phyloP scores from a whole-genome alignment of 345 rosid species.

The Eucalyptus sideroxylon region DNA sequence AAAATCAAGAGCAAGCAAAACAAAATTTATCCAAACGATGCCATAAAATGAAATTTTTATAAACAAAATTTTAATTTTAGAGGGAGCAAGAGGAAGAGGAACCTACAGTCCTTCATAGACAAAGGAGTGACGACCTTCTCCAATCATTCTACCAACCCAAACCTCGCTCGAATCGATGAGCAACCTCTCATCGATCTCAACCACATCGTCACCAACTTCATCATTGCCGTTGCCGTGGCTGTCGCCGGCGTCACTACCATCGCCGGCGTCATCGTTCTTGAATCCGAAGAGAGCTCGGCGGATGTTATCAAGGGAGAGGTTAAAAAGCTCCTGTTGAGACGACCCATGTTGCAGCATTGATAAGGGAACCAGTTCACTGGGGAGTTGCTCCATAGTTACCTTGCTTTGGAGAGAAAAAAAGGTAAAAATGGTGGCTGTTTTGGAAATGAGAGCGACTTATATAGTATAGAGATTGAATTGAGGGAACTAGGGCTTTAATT shows the following conservation, averaged over 20 bases:
- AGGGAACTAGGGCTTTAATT: not conserved
- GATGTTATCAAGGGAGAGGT: not conserved
- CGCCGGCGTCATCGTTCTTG: not conserved
- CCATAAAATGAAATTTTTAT: not conserved
- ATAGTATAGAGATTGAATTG: not conserved
- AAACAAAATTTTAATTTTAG: not conserved
- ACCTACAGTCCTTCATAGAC: conserved; percentile 48
- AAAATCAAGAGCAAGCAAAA: no score
- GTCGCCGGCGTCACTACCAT: not conserved
- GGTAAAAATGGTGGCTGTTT: not conserved
- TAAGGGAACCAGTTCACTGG: not conserved
- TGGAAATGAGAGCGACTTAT: not conserved
- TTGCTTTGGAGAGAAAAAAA: not conserved
- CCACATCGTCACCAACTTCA: not conserved
- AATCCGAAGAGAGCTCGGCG: not conserved
- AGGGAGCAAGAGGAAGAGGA: not conserved
- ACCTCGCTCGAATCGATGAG: conserved; percentile 26
- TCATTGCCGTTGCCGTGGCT: not conserved
- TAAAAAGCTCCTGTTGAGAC: not conserved
- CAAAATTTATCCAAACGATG: no score
- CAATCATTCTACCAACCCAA: conserved; percentile 16
- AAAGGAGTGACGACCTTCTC: conserved; percentile 32
- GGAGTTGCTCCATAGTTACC: not conserved
- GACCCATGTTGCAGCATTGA: not conserved
- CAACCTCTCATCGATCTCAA: conserved; percentile 12